Evolutionary conservation across 1,139 yeast species (phyloP).

Genomic region (Lodderomyces oxycetoniae): DNA sequence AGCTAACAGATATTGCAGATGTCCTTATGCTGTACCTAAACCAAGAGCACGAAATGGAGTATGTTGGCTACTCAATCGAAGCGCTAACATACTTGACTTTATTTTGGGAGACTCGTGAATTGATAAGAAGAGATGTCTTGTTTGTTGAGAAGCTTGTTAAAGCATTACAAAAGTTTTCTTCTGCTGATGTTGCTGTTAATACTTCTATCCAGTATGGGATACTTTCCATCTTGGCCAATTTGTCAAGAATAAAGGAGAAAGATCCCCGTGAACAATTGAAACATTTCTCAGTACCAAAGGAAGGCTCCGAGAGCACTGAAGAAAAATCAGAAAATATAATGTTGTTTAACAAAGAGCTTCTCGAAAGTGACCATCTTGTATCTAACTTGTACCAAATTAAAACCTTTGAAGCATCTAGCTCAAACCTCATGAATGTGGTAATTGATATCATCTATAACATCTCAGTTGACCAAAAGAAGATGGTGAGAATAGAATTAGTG

Average conservation of each 20-base stretch:
- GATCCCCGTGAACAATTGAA: slow-evolving; percentile 24
- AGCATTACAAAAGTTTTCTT: slow-evolving; percentile 7
- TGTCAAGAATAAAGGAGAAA: slow-evolving; percentile 28
- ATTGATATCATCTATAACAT: slow-evolving; percentile 14
- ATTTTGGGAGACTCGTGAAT: slow-evolving; percentile 26
- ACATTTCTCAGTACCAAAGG: slow-evolving; percentile 29
- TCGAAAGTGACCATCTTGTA: slow-evolving; percentile 25
- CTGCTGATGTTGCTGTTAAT: slow-evolving; percentile 4
- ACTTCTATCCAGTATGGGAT: slow-evolving; percentile 31
- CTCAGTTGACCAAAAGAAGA: slow-evolving; percentile 23
- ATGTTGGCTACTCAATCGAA: slow-evolving; percentile 31
- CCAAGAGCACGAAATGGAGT: slow-evolving; percentile 5
- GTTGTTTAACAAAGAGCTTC: slow-evolving; percentile 28
- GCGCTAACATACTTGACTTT: slow-evolving; percentile 46
- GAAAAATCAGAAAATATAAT: slow-evolving; percentile 26
- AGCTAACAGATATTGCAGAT: slow-evolving; percentile 15
- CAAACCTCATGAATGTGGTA: slow-evolving; percentile 11
- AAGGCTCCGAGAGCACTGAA: slow-evolving; percentile 17
- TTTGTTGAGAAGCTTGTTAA: slow-evolving; percentile 22
- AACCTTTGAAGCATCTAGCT: slow-evolving; percentile 15
- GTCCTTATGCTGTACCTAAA: slow-evolving; percentile 18
- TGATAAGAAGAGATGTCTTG: slow-evolving; percentile 30
- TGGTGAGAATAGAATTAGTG: slow-evolving; percentile 33
- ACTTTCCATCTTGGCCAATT: slow-evolving; percentile 32
- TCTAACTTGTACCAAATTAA: slow-evolving; percentile 25